Conservation (phyloP, 164 flowering plant species). For the Chimonanthus praecox region DNA sequence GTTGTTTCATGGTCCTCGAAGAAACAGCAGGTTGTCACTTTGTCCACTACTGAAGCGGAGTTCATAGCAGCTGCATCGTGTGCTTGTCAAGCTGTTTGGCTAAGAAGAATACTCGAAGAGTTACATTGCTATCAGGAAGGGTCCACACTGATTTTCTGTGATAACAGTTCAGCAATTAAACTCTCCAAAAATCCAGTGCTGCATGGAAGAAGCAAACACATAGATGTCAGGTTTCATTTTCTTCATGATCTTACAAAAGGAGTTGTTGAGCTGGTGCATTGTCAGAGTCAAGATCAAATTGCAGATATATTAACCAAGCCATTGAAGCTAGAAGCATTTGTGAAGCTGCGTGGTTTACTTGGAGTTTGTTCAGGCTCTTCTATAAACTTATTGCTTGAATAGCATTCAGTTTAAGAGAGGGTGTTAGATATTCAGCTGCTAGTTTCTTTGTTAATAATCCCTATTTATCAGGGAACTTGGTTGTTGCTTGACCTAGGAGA, state of each 20-base stretch:
- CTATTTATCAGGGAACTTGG: no score
- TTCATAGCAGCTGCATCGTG: no score
- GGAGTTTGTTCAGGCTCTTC: background rate
- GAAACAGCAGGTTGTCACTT: no score
- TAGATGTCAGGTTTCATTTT: background rate
- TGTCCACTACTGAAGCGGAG: no score
- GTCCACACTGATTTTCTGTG: background rate
- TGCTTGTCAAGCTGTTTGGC: no score
- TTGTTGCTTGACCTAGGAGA: no score
- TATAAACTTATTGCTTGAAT: no score
- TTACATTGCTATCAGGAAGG: background rate
- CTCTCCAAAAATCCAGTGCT: constrained; percentile 4
- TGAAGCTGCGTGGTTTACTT: background rate
- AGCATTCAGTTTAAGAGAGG: no score
- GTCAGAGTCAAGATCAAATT: background rate
- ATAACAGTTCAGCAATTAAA: background rate
- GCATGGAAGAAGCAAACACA: no score
- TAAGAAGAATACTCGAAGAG: no score
- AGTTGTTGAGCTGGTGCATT: background rate
- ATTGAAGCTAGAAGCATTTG: background rate
- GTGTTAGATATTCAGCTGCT: no score
- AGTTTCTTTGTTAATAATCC: no score
- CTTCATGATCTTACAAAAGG: background rate
- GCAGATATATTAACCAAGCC: background rate
- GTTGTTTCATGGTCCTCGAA: constrained; percentile 8